Evolutionary conservation across 805 yeast species (phyloP).

Genomic region (Barnettozyma pratensis): DNA sequence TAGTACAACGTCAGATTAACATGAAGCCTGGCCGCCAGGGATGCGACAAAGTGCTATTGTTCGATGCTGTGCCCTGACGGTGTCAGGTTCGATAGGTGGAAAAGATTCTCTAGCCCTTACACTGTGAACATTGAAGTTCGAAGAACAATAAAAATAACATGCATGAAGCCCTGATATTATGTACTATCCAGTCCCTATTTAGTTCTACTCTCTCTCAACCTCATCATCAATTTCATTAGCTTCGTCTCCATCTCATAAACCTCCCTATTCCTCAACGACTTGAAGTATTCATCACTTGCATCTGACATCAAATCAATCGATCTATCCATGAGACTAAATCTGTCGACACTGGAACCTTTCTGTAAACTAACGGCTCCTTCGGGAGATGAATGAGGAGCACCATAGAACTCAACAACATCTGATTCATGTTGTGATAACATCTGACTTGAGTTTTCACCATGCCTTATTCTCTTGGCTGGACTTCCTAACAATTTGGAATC

Average conservation of each 20-base stretch:
- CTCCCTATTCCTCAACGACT: constrained; percentile 1
- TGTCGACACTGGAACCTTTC: background rate
- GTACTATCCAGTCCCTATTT: no score
- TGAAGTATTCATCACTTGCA: background rate
- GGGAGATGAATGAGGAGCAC: background rate
- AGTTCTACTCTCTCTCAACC: background rate
- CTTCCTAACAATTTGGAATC: constrained; percentile 1
- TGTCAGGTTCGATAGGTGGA: no score
- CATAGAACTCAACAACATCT: background rate
- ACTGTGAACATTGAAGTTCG: no score
- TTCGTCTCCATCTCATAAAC: constrained; percentile 4
- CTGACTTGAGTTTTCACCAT: background rate
- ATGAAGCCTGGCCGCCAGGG: no score
- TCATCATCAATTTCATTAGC: constrained; percentile 5
- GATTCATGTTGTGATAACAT: background rate
- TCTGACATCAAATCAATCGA: background rate
- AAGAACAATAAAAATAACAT: no score
- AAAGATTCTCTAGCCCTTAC: no score
- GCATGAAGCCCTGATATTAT: no score
- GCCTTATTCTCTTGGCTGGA: background rate
- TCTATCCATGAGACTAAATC: background rate
- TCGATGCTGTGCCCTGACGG: no score
- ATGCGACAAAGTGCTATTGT: no score
- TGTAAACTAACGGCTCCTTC: background rate
- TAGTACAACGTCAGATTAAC: no score